Base-by-base conservation (phyloP, 2,329 filamentous ascomycete species). In the Monosporascus sp. region DNA sequence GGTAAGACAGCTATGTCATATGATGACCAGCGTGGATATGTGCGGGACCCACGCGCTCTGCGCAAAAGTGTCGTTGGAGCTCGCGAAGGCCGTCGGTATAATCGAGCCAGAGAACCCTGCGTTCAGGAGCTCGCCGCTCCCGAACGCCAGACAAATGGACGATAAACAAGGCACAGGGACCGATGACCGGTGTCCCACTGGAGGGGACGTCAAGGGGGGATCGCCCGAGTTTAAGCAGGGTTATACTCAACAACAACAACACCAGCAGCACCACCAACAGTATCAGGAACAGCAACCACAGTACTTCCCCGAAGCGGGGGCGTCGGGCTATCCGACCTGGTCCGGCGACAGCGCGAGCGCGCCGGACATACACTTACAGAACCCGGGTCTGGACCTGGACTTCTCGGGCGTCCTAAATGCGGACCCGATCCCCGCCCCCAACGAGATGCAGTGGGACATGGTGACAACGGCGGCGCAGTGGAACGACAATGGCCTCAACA, bases 31-130 rank as follows among this genome's bases (percentile, higher is more conserved):
- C 7, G 59, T 62, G 11, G 60, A 63, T 22, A 56, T 64, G 24
- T 64, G 60, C 41, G 62, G 62, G 7, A 63, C 61, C 40, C 62
- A 60, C 38, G 62, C 62, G 20, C 60, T 58, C 31, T 64, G 61
- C 40, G 59, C 59, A 3, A 61, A 59, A 41, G 57, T 56, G 9
- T 54, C 62, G 9, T 52, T 58, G 41, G 60, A 64, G 36, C 59
- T 64, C 37, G 61, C 59, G 5, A 60, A 57, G 26, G 54, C 59
- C 16, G 53, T 62, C 1, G 57, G 54, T 26, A 56, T 63, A 26
- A 54, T 61, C 9, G 54, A 59, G 22, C 45, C 37, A 6, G 56
- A 60, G 27, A 53, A 46, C 11, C 16, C 41, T 7, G 24, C 44
- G 8, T 55, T 51, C 9, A 44, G 50, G 17, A 48, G 52, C 16